Evolutionary conservation across 2,329 filamentous ascomycete genomes (phyloP).

Genomic region (Hypoxylon sp.): DNA sequence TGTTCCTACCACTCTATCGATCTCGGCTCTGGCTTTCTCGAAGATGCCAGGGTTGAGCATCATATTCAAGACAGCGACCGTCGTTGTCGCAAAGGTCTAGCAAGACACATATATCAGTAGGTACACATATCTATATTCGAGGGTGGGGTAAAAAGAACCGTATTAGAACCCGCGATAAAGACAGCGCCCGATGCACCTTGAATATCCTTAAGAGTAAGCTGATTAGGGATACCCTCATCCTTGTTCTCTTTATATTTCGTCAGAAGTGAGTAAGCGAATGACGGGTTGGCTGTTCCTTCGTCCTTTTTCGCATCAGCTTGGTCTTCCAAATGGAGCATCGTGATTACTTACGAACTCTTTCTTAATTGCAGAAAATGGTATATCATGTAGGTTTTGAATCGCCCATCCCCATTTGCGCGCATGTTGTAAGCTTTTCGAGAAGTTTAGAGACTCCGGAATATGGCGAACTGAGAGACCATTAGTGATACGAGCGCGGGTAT

Average conservation of each 20-base stretch:
- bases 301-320: slow-evolving; percentile 46
- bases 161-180: slow-evolving; percentile 57
- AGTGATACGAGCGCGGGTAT: too few relatives aligned
- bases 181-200: slow-evolving; percentile 59
- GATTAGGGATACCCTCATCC: slow-evolving; percentile 20
- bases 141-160: too few relatives aligned
- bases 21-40: slow-evolving; percentile 54
- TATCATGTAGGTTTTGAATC: slow-evolving; percentile 35
- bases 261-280: slow-evolving; percentile 34
- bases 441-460: slow-evolving; percentile 32
- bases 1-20: slow-evolving; percentile 58
- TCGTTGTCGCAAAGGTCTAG: slow-evolving; percentile 34
- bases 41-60: slow-evolving; percentile 55
- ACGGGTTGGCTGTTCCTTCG: slow-evolving; percentile 31
- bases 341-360: slow-evolving; percentile 28
- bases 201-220: slow-evolving; percentile 54
- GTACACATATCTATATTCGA: too few relatives aligned
- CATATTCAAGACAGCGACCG: slow-evolving; percentile 50
- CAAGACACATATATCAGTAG: slow-evolving; percentile 14
- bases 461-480: slow-evolving; percentile 24
- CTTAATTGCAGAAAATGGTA: slow-evolving; percentile 33
- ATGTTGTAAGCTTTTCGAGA: slow-evolving; percentile 31
- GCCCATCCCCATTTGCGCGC: slow-evolving; percentile 36
- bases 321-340: slow-evolving; percentile 3
- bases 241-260: slow-evolving; percentile 28